Conservation (phyloP, 2,329 filamentous ascomycete genomes). For the Ceratocystis cacaofunesta region DNA sequence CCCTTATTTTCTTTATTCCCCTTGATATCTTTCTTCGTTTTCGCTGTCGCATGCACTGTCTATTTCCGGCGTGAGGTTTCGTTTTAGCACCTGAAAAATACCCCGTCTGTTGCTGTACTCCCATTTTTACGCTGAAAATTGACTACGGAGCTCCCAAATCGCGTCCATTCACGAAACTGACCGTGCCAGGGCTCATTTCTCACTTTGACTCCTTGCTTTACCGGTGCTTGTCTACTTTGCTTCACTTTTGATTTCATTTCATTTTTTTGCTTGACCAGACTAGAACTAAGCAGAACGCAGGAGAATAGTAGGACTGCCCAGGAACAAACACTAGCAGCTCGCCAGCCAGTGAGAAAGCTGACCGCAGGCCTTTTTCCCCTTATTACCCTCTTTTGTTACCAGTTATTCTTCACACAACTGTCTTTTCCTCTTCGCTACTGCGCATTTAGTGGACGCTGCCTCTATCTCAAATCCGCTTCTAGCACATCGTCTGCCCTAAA, state of each 20-base stretch:
- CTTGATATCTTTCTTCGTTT: not conserved
- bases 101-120: not conserved
- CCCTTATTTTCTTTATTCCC: not conserved
- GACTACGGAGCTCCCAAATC: not conserved
- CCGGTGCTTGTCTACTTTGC: not conserved
- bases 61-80: constrained; percentile 14
- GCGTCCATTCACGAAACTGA: constrained; percentile 9
- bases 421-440: not conserved
- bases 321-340: too few species aligned
- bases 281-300: too few species aligned
- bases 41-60: constrained; percentile 18
- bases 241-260: not conserved
- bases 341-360: not conserved
- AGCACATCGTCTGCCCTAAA: not conserved
- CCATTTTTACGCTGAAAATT: not conserved
- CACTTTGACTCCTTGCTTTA: constrained; percentile 3
- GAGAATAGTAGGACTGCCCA: too few species aligned
- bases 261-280: not conserved
- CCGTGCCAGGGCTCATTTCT: constrained; percentile 1
- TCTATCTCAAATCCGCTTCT: not conserved
- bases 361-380: not conserved
- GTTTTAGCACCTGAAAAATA: not conserved
- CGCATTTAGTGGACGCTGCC: not conserved
- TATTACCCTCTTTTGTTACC: not conserved
- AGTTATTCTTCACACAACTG: not conserved